A percentile compares a stretch with the other conserved stretches of the same genome.
These are phyloP conservation scores for Diaporthe vexans DNA, from an alignment of 2,329 filamentous ascomycete genomes.

Conservation along the genomic window DNA sequence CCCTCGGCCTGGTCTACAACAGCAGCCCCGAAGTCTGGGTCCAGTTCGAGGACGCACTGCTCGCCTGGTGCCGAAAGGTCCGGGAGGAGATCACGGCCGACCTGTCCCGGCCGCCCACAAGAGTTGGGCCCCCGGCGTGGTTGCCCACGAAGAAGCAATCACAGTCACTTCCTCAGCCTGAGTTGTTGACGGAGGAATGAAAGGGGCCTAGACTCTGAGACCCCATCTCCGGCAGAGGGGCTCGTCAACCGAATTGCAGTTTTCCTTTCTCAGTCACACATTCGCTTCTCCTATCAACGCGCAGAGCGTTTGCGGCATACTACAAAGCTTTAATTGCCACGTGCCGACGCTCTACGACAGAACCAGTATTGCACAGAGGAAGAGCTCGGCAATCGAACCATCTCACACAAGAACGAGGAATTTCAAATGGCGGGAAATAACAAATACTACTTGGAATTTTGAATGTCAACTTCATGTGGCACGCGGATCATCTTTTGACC, in stretches of 20 bases:
- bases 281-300: conserved; percentile 23
- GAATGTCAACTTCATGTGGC: conserved; percentile 35
- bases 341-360: conserved; percentile 31
- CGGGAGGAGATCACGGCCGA: conserved; percentile 87
- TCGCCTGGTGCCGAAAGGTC: conserved; percentile 86
- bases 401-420: conserved; percentile 5
- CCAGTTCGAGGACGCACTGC: conserved; percentile 85
- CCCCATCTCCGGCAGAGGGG: conserved; percentile 20
- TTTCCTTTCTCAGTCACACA: conserved; percentile 4
- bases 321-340: conserved; percentile 35
- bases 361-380: conserved; percentile 16
- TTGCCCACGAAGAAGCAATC: conserved; percentile 35
- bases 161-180: conserved; percentile 33
- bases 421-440: conserved; percentile 18
- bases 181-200: conserved; percentile 38
- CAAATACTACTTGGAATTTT: conserved; percentile 18
- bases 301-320: conserved; percentile 32
- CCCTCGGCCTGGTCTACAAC: conserved; percentile 87
- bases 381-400: conserved; percentile 11
- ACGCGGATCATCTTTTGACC: conserved; percentile 25
- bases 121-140: conserved; percentile 40
- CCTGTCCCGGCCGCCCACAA: conserved; percentile 39
- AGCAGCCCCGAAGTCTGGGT: conserved; percentile 79
- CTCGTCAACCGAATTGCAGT: background rate
- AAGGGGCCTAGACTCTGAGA: background rate